A percentile compares a stretch with the other conserved stretches of the same genome.
Evolutionary conservation across 305 asterid species (phyloP).

Genomic region (Nicotiana rustica): DNA sequence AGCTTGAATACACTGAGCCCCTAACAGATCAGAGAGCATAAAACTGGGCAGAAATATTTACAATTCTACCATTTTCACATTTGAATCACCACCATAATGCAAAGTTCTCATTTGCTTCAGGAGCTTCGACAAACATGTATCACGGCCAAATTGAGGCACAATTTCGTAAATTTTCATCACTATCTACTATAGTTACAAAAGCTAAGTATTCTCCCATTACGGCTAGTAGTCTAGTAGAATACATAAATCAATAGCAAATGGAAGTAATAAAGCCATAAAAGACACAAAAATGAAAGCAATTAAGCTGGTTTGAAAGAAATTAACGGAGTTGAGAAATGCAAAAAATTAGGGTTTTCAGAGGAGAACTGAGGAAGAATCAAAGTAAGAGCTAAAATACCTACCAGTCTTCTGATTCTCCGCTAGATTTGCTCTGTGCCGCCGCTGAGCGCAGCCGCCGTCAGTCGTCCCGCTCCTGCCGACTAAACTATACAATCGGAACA

Average conservation of each 20-base stretch:
- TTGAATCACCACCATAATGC: background rate
- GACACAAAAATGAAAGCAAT: background rate
- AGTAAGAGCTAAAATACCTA: background rate
- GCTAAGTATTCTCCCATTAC: background rate
- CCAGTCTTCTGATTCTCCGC: background rate
- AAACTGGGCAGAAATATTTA: background rate
- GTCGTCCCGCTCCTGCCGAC: background rate
- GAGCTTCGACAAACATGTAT: background rate
- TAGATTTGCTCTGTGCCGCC: background rate
- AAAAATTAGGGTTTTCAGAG: conserved; percentile 16
- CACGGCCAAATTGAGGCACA: background rate
- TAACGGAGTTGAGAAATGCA: conserved; percentile 1
- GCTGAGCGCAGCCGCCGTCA: background rate
- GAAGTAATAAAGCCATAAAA: background rate
- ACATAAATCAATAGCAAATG: background rate
- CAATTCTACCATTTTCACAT: background rate
- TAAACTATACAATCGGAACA: background rate
- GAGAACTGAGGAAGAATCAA: background rate
- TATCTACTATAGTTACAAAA: background rate
- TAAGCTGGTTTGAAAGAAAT: background rate
- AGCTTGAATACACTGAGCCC: background rate
- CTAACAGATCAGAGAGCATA: background rate
- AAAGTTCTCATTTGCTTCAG: background rate
- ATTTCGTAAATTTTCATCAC: background rate
- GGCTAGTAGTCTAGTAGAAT: background rate